A percentile compares a stretch with the other conserved stretches of the same genome.
These are phyloP conservation scores for Ogataea nakhonphanomensis DNA, from an alignment of 805 yeast genomes.

Conservation along the genomic window DNA sequence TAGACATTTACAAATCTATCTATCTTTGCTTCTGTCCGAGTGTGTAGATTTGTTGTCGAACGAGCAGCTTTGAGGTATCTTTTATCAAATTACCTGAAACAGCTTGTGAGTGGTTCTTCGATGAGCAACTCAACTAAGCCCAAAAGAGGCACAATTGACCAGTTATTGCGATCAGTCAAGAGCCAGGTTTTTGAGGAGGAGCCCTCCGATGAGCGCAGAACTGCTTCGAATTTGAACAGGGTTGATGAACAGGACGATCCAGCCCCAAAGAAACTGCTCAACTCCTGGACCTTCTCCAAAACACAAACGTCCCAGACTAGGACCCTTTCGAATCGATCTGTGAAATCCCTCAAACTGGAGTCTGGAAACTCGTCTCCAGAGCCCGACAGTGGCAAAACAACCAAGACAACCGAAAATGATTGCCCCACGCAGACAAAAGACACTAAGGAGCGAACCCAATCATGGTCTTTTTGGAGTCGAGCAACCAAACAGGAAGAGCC, in stretches of 20 bases:
- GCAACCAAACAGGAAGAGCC: neutral
- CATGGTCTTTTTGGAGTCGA: constrained; percentile 31
- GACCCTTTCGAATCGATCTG: neutral
- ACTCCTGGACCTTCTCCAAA: constrained; percentile 2
- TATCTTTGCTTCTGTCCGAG: neutral
- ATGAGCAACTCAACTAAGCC: constrained; percentile 3
- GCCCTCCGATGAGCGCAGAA: neutral
- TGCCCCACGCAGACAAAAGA: constrained; percentile 4
- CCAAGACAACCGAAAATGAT: constrained; percentile 14
- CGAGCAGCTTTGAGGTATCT: neutral
- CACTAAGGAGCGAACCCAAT: constrained; percentile 16
- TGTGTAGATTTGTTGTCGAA: neutral
- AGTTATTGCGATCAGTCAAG: constrained; percentile 15
- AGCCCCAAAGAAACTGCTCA: neutral
- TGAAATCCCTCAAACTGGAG: constrained; percentile 1
- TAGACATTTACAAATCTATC: neutral
- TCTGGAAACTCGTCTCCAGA: neutral
- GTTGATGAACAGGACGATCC: constrained; percentile 1
- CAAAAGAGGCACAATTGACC: constrained; percentile 10
- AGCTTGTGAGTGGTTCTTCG: neutral
- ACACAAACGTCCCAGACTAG: neutral
- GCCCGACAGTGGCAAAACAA: constrained; percentile 8
- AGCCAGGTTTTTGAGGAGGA: constrained; percentile 25
- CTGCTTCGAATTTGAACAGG: neutral
- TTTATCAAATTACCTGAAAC: neutral